Evolutionary conservation across 306 rosid species (phyloP).

Genomic region (Prunus mira): DNA sequence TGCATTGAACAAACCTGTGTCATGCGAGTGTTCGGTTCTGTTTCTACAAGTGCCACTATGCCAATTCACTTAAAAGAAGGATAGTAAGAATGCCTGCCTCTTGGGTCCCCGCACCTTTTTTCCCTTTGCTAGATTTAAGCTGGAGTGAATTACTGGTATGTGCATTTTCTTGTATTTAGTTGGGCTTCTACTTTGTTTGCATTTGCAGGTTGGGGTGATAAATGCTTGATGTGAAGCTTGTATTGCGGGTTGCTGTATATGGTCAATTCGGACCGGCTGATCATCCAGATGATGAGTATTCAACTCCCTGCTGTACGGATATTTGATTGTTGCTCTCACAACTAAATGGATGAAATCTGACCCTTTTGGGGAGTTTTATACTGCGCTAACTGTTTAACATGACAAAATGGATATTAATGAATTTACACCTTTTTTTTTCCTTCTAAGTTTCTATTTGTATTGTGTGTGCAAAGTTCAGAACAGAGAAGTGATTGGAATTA

Average conservation of each 20-base stretch:
- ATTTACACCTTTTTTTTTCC: not conserved
- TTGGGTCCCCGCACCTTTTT: not conserved
- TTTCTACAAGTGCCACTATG: not conserved
- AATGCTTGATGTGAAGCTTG: slow-evolving; percentile 6
- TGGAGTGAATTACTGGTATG: not conserved
- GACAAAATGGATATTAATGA: slow-evolving; percentile 4
- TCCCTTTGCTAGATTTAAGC: not conserved
- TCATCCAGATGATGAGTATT: slow-evolving; percentile 17
- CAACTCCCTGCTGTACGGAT: slow-evolving; percentile 22
- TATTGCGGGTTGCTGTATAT: slow-evolving; percentile 27
- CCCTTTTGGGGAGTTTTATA: slow-evolving; percentile 9
- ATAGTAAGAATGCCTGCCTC: not conserved
- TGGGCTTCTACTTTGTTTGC: not conserved
- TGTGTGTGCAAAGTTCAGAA: not conserved
- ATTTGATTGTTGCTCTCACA: slow-evolving; percentile 16
- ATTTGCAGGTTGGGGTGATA: slow-evolving; percentile 34
- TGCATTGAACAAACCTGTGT: not conserved
- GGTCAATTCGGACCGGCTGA: slow-evolving; percentile 28
- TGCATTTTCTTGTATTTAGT: not conserved
- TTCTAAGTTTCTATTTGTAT: not conserved
- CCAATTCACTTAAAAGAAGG: too few relatives aligned
- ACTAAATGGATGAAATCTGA: slow-evolving; percentile 28
- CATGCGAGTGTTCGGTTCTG: not conserved
- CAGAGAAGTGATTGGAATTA: not conserved
- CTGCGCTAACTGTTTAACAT: slow-evolving; percentile 8